phyloP scores from a whole-genome alignment of 2,329 filamentous ascomycete species.

The Fusarium caatingaense region DNA sequence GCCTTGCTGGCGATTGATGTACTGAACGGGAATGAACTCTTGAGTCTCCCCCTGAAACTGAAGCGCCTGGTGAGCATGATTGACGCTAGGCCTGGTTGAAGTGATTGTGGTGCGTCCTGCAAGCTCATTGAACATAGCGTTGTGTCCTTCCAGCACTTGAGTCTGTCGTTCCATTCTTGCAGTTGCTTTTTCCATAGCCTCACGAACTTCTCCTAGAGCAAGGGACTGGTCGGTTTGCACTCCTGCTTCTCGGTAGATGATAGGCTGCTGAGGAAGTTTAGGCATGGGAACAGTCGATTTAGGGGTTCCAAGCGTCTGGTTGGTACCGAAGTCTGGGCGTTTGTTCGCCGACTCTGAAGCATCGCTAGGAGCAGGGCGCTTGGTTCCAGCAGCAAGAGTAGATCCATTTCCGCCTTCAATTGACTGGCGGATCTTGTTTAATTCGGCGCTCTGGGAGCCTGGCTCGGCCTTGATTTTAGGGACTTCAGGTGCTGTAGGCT shows the following conservation, averaged over 20 bases:
- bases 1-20: neutral
- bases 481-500: no score
- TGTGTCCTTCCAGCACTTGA: neutral
- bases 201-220: neutral
- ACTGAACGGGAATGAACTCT: neutral
- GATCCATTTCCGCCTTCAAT: rapidly evolving
- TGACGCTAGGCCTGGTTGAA: neutral
- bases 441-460: no score
- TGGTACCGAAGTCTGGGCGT: neutral
- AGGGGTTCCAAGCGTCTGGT: neutral
- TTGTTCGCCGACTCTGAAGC: neutral
- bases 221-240: constrained; percentile 14
- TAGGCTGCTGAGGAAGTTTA: neutral
- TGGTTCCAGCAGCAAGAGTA: neutral
- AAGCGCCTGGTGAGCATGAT: neutral
- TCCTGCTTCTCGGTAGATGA: neutral
- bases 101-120: neutral
- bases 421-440: no score
- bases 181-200: neutral
- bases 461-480: no score
- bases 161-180: neutral
- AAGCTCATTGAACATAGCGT: neutral
- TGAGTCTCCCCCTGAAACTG: neutral
- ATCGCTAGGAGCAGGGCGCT: neutral
- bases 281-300: neutral